These are phyloP conservation scores for Pythium graminicola DNA, from an alignment of 352 stramenopile species.

Conservation along the genomic window DNA sequence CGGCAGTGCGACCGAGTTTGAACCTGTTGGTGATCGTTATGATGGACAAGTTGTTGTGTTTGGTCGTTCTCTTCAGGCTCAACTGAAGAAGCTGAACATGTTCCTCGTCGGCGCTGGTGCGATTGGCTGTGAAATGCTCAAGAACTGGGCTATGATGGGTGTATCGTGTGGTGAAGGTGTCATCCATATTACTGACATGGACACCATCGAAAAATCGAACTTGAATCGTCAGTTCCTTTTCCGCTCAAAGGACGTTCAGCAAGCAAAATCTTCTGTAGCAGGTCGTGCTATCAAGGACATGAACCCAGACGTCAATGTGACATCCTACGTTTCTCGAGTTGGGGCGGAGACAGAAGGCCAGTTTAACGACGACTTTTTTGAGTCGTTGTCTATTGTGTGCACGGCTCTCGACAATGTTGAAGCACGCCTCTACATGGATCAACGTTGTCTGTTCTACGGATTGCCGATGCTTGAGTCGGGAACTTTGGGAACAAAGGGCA, in stretches of 20 bases:
- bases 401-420: conserved; percentile 99
- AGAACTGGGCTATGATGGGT: conserved; percentile 99
- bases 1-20: conserved; percentile 45
- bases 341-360: conserved; percentile 93
- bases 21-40: conserved; percentile 77
- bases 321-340: conserved; percentile 79
- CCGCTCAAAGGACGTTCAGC: conserved; percentile 94
- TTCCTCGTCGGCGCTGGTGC: conserved; percentile 98
- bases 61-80: conserved; percentile 65
- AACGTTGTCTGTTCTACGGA: conserved; percentile 94
- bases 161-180: conserved; percentile 82
- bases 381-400: conserved; percentile 92
- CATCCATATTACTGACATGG: conserved; percentile 98
- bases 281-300: conserved; percentile 90
- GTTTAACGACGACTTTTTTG: conserved; percentile 99
- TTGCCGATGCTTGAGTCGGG: conserved; percentile 98
- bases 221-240: conserved; percentile 99
- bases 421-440: conserved; percentile 97
- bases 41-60: conserved; percentile 93
- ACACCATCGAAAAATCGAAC: conserved; percentile 99
- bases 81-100: conserved; percentile 85
- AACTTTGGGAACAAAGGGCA: conserved; percentile 98
- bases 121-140: conserved; percentile 99
- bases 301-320: conserved; percentile 94
- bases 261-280: conserved; percentile 94